phyloP scores from a whole-genome alignment of 1,139 yeast genomes.

The Yamadazyma atlantica region DNA sequence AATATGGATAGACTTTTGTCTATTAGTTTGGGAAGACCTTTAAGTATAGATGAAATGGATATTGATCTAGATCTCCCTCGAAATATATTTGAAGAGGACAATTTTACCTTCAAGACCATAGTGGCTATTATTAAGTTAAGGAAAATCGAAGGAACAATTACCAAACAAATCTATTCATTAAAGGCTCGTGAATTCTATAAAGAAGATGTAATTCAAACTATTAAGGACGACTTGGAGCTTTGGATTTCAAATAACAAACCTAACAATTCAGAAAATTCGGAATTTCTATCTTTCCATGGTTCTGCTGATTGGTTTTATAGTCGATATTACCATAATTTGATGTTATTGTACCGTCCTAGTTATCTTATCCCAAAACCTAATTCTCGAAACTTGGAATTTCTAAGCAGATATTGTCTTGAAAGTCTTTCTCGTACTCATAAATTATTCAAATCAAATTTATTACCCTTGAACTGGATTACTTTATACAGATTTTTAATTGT shows the following conservation, averaged over 20 bases:
- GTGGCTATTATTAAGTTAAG: constrained; percentile 39
- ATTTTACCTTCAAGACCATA: constrained; percentile 33
- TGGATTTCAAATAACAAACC: constrained; percentile 23
- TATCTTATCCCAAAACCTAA: constrained; percentile 44
- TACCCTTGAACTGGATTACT: constrained; percentile 52
- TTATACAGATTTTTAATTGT: constrained; percentile 42
- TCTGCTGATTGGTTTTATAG: constrained; percentile 47
- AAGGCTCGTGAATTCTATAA: constrained; percentile 13
- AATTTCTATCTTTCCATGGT: constrained; percentile 31
- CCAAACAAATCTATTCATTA: constrained; percentile 41
- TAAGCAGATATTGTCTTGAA: constrained; percentile 41
- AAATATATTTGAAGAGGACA: constrained; percentile 31
- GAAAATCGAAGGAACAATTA: constrained; percentile 41
- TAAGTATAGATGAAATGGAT: constrained; percentile 46
- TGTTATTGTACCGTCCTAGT: constrained; percentile 47
- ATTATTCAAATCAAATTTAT: constrained; percentile 37
- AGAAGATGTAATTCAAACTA: constrained; percentile 23
- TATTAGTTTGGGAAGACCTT: constrained; percentile 43
- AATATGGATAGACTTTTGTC: constrained; percentile 47
- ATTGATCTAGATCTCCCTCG: constrained; percentile 43
- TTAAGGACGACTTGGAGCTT: constrained; percentile 40
- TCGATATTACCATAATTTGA: constrained; percentile 44
- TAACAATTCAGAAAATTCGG: constrained; percentile 6
- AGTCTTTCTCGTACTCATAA: constrained; percentile 41
- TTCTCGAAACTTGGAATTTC: constrained; percentile 28